Conservation (phyloP, 495 filamentous ascomycete genomes). For the Neurospora hispaniola region DNA sequence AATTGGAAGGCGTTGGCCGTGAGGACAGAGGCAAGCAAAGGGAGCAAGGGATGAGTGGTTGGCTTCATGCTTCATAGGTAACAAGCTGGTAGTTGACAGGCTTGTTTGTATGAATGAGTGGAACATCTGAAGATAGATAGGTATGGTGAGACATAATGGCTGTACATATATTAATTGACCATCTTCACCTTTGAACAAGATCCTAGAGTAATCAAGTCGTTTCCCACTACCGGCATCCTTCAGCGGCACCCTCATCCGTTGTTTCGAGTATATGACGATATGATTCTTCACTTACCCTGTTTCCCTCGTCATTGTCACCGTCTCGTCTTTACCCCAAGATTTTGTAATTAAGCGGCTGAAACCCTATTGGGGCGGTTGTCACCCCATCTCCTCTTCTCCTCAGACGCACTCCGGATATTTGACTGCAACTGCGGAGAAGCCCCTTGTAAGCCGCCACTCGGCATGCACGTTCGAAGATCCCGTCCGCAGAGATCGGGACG, state of each 20-base stretch:
- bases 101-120: background rate
- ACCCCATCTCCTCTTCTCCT: background rate
- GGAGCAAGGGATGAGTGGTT: background rate
- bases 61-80: background rate
- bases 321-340: background rate
- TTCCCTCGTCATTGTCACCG: background rate
- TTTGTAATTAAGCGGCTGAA: background rate
- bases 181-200: background rate
- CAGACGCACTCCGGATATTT: background rate
- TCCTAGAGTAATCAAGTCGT: too few relatives aligned
- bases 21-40: background rate
- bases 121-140: background rate
- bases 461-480: background rate
- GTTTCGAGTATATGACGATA: background rate
- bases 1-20: constrained; percentile 5
- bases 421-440: background rate
- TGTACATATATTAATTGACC: background rate
- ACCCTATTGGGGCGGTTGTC: background rate
- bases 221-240: background rate
- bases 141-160: background rate
- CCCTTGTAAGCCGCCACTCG: too few relatives aligned
- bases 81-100: background rate
- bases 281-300: background rate
- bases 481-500: background rate
- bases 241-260: background rate